Evolutionary conservation across 208 protist genomes (phyloP).

Genomic region (Crithidia sp.): DNA sequence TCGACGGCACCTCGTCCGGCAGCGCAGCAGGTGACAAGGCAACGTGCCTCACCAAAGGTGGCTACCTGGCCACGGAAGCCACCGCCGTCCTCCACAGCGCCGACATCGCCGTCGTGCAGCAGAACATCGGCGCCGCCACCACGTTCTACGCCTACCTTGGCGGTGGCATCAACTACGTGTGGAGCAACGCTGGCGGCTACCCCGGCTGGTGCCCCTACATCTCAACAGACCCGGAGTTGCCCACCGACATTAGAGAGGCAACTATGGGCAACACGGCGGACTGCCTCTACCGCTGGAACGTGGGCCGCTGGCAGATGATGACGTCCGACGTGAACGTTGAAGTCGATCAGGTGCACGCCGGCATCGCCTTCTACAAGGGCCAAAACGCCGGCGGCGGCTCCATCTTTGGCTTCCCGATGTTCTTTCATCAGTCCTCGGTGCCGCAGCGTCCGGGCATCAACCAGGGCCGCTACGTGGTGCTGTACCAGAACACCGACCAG

Average conservation of each 20-base stretch:
- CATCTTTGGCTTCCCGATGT: slow-evolving; percentile 10
- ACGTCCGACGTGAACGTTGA: background rate
- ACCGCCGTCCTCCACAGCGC: slow-evolving; percentile 26
- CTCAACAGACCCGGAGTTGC: background rate
- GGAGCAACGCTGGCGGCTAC: background rate
- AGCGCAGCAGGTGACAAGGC: background rate
- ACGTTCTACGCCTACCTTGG: slow-evolving; percentile 42
- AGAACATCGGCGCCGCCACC: background rate
- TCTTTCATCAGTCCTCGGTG: background rate
- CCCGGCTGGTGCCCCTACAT: slow-evolving; percentile 5
- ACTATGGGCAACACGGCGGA: background rate
- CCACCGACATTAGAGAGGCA: background rate
- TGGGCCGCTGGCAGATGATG: background rate
- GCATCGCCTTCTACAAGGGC: background rate
- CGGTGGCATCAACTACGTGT: slow-evolving; percentile 18
- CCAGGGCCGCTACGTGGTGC: slow-evolving; percentile 18
- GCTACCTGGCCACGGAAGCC: slow-evolving; percentile 35
- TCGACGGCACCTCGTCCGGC: slow-evolving; percentile 2
- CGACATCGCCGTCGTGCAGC: slow-evolving; percentile 13
- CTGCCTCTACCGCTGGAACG: background rate
- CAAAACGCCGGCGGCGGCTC: background rate
- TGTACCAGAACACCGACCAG: slow-evolving; percentile 12
- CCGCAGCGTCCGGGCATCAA: slow-evolving; percentile 1
- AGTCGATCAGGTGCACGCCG: background rate
- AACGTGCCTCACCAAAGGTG: slow-evolving; percentile 20